Evolutionary conservation across 1,284 basidiomycete genomes (phyloP).

Genomic region (Vanrija sp.): DNA sequence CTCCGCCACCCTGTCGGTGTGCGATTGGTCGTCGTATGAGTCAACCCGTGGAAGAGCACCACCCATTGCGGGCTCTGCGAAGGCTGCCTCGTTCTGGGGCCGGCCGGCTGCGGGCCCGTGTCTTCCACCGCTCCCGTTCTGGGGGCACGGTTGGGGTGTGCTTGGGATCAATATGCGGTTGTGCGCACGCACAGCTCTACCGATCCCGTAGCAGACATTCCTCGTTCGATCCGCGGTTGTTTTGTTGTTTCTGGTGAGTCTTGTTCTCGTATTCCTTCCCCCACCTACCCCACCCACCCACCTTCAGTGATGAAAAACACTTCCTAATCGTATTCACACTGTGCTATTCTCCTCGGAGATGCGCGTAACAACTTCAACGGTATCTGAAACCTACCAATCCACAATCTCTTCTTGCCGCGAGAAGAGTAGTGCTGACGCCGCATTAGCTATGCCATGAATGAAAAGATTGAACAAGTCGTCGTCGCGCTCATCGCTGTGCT

Average conservation of each 20-base stretch:
- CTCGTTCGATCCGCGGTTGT: not conserved
- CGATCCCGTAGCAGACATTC: constrained; percentile 18
- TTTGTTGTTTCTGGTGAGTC: constrained; percentile 10
- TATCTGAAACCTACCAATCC: constrained; percentile 37
- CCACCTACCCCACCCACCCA: constrained; percentile 1
- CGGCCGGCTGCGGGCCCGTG: not conserved
- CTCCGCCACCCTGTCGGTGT: constrained; percentile 46
- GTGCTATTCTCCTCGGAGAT: constrained; percentile 41
- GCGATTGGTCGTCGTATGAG: constrained; percentile 49
- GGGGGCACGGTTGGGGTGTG: constrained; percentile 7
- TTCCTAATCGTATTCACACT: constrained; percentile 52
- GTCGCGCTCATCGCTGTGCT: too few species aligned
- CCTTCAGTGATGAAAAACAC: constrained; percentile 41
- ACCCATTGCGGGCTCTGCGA: constrained; percentile 2
- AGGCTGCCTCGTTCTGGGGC: constrained; percentile 1
- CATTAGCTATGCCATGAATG: too few species aligned
- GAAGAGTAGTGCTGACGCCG: too few species aligned
- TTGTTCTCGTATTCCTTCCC: not conserved
- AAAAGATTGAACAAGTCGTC: not conserved
- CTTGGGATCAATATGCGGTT: not conserved
- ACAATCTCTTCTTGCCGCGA: not conserved
- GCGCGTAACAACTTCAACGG: constrained; percentile 47
- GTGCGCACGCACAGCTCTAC: not conserved
- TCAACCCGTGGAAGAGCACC: constrained; percentile 49
- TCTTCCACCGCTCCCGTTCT: constrained; percentile 3